phyloP scores from a whole-genome alignment of 2,329 filamentous ascomycete genomes.

The Monosporascus sp. region DNA sequence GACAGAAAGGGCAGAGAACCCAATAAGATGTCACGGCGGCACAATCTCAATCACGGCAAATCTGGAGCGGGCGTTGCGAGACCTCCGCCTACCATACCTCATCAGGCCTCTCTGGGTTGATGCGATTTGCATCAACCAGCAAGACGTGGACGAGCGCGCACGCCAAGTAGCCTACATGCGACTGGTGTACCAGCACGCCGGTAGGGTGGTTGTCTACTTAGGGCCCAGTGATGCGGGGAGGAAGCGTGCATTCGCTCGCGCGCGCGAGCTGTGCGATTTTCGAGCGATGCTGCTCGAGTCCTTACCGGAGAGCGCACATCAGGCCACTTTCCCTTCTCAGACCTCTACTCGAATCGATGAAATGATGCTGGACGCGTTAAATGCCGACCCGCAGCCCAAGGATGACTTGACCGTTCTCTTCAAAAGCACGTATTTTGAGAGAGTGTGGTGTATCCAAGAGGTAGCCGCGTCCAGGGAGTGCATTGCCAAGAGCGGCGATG shows the following conservation, averaged over 20 bases:
- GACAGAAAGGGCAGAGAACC: not conserved
- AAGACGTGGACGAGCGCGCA: not conserved
- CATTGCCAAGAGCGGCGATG: not conserved
- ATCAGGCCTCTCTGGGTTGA: not conserved
- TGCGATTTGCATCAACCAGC: not conserved
- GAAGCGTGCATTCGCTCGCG: not conserved
- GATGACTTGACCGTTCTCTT: not conserved
- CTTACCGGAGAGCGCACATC: not conserved
- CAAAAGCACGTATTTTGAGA: not conserved
- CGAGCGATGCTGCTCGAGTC: not conserved
- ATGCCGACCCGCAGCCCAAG: not conserved
- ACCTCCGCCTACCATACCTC: not conserved
- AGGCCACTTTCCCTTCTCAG: not conserved
- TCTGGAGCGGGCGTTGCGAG: not conserved
- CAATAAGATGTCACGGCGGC: not conserved
- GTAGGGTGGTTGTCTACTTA: not conserved
- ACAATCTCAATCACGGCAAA: not conserved
- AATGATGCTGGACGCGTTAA: not conserved
- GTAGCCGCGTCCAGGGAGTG: no score
- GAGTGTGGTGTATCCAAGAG: not conserved
- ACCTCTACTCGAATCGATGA: not conserved
- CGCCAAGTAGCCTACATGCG: not conserved
- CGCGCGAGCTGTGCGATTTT: not conserved
- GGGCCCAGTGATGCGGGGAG: not conserved
- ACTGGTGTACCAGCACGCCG: not conserved